Base-by-base conservation (phyloP, 345 rosid genomes). In the Eucalyptus marginata region DNA sequence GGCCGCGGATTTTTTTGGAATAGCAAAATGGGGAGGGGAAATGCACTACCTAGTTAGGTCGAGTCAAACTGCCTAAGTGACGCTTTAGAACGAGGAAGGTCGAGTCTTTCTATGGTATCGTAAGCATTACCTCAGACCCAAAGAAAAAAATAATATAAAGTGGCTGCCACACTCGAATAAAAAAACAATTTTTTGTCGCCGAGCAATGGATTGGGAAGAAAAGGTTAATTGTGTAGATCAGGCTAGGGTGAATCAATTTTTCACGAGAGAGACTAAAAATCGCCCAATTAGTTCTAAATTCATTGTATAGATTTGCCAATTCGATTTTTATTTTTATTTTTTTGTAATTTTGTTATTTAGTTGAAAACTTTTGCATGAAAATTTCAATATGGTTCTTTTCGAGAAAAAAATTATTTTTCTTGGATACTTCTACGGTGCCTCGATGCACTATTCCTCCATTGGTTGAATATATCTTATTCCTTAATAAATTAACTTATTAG, bases 291-390 rank as follows among this genome's bases (percentile, higher is more conserved):
- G 8, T 62, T n/a, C 1, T 6, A 62, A 29, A 62, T 29, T 27
- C 8, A 62, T 62, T 6, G 1, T 13, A 6, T 13, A 29, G 2
- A 62, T n/a, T n/a, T 62, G 16, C 3, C 7, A 62, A 62, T 62
- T 29, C 2, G 16, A 7, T 62, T 13, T 13, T 13, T 6, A 29
- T 12, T 10, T 4, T 5, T 27, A n/a, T 13, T 27, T 13, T 62
- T 12, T 52, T 7, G 10, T 52, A 6, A 29, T 62, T 62, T 29
- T 62, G 2, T 13, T 7, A 62, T 62, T 62, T 62, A 29, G 17
- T 29, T 29, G 1, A 3, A 29, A 62, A 62, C 0, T 5, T 62
- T 62, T 62, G 9, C 1, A 0, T 12, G 17, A 29, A 29, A 29
- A 29, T 62, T 29, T 29, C 3, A 62, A 62, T 62, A 14, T 6